phyloP scores from a whole-genome alignment of 345 rosid species.

The Dipteronia sinensis region DNA sequence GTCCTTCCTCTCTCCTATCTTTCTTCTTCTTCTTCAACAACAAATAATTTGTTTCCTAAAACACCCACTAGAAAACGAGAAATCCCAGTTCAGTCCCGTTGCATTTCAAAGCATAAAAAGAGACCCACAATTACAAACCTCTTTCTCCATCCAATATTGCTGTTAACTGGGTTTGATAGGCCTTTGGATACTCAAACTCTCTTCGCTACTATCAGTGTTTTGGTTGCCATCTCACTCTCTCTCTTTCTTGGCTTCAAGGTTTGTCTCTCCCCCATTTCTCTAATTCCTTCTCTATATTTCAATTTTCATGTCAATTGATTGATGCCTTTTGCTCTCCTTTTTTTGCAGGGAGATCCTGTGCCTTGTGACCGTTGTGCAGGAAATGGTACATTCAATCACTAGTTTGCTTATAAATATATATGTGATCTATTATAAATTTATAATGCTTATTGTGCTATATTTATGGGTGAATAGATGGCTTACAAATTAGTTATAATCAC shows the following conservation, averaged over 20 bases:
- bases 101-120: slow-evolving; percentile 26
- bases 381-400: slow-evolving; percentile 51
- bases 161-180: slow-evolving; percentile 53
- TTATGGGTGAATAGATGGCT: no score
- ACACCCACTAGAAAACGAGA: slow-evolving; percentile 20
- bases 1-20: slow-evolving; percentile 22
- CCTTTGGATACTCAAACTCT: slow-evolving; percentile 78
- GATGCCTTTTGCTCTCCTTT: not conserved
- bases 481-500: no score
- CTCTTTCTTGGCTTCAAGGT: slow-evolving; percentile 88
- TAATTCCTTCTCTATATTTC: not conserved
- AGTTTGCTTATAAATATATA: no score
- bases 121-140: slow-evolving; percentile 32
- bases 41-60: slow-evolving; percentile 24
- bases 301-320: no score
- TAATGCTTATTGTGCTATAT: no score
- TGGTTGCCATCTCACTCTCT: slow-evolving; percentile 80
- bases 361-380: slow-evolving; percentile 93
- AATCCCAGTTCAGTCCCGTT: slow-evolving; percentile 25
- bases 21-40: slow-evolving; percentile 28
- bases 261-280: not conserved
- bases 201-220: slow-evolving; percentile 69
- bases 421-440: no score
- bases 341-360: slow-evolving; percentile 88
- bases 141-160: slow-evolving; percentile 48